Base-by-base conservation (phyloP, 305 asterid species). In the Withania somnifera region DNA sequence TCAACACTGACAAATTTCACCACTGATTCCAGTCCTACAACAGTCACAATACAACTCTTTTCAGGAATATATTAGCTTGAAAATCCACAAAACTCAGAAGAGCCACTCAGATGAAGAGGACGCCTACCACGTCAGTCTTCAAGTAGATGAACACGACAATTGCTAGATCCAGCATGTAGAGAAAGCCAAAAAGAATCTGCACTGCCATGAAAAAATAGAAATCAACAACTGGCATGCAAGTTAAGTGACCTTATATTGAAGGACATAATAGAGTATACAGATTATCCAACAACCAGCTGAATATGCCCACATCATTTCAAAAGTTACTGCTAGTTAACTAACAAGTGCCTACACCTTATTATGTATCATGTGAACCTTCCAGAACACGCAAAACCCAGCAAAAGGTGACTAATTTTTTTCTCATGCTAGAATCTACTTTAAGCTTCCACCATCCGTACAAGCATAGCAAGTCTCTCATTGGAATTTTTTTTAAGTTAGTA, bases 181-280 rank as follows among this genome's bases (percentile, higher is more conserved):
- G 96, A 84, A 91, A 1, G 79, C 98, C 97, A 85, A 95, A 95
- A 79, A 94, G 83, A 81, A 94, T 86, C 97, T 95, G 97, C 92
- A 92, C 77, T 63, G 50, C 81, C 84, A 81, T 66, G 82, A 81
- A 82, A 36, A 81, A 79, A 68, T 60, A 54, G 19, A 58, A 82
- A 63, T 83, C 58, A 81, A 60, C 9, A 84, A 61, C 26, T 47
- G 7, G 42, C 17, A 71, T 14, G 24, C 58, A 47, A 47, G 60
- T 17, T 3, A 71, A 17, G 14, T 45, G 53, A 64, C 82, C 40
- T 53, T 38, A 40, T 2, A 28, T 0, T 32, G 32, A 22, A 24
- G 68, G 66, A 73, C 36, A 56, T 80, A 30, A 24, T 8, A 60
- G 42, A 11, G 67, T 50, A 66, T 11, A 17, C 1, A 10, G 68